Evolutionary conservation across 2,329 filamentous ascomycete species (phyloP), one percentile per base, ranked within the genome.

Genomic region (Acarospora socialis): DNA sequence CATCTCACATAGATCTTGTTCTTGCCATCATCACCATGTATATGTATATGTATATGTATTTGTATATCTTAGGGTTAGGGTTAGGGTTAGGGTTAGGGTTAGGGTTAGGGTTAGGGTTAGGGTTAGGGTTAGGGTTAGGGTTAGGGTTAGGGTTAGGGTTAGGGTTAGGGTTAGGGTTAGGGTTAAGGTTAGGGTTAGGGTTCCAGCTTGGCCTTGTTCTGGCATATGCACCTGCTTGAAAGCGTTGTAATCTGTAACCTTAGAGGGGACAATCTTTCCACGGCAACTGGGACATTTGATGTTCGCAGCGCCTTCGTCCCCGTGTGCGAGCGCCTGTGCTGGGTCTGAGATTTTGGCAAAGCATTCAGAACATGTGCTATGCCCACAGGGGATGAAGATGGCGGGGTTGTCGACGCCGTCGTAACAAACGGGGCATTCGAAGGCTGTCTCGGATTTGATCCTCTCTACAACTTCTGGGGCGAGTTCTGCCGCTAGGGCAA

Each of bases 401-500:
- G 70, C 70, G 0, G 81, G 80, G 39, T 86, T 84, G 9, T 68
- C 63, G 5, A 77, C 71, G 2, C 65, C 73, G 46, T 93, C 84
- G 36, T 80, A 76, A 51, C 84, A 93, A 13, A 90, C 74, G 0
- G 81, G 81, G 46, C 84, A 92, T 49, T 86, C 77, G 30, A 87
- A 81, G 2, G 63, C 67, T 1, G 73, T 63, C 4, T 60, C 55
- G 8, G 60, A 56, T 26, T 33, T 41, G 14, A 43, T 34, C 5
- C 81, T 71, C n/a, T 60, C 48, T 12, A 92, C 63, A 8, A 82
- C 78, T 3, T 70, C 60, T 1, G 53, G 43, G 4, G 61, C 52
- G 7, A 93, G 59, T 13, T 60, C 50, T 44, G 69, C 68, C 1
- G 82, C 81, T 13, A 81, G 63, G 2, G 65, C 61, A 9, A 72